Base-by-base conservation (phyloP, 768 basidiomycete species). In the Phaeotremella skinneri region DNA sequence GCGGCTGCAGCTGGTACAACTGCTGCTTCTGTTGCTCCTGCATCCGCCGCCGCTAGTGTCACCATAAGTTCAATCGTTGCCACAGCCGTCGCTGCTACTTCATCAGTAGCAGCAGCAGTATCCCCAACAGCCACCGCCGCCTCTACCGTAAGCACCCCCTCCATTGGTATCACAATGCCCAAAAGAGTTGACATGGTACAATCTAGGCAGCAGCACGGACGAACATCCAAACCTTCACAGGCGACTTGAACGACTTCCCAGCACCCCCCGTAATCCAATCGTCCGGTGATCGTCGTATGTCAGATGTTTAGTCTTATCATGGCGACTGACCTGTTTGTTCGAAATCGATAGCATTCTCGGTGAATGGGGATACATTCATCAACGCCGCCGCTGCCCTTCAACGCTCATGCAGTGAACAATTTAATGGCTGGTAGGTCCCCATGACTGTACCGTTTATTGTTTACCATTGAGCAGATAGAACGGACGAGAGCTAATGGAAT, bases 321-420 rank as follows among this genome's bases (percentile, higher is more conserved):
- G 82, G 82, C 37, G 82, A 81, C 26, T 7, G 20, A 7, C 11
- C 20, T 45, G 43, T 14, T 20, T 13, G 21, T 45, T 7, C 21
- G 11, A 13, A n/a, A n/a, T n/a, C 4, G 39, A 72, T 76, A 58
- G 82, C 82, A 37, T 85, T 85, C 75, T 61, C 73, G 5, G 82
- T 83, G 51, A 73, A 76, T 13, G 73, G 69, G 52, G 80, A 79
- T 45, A 82, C 83, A 41, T 85, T 85, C 80, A 61, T 83, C 30
- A 82, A 83, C 67, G 37, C 76, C 14, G 72, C 72, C 30, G 81
- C 80, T 39, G 84, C 84, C 17, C 78, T 85, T 30, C 82, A 81
- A 21, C 81, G 84, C 29, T 83, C 83, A 1, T 85, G 85, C 74
- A 82, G 83, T 63, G 79, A 83, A 37, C 83, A 85, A 72, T 80